Conservation (phyloP, 768 basidiomycete genomes). For the Kwoniella bestiolae region DNA sequence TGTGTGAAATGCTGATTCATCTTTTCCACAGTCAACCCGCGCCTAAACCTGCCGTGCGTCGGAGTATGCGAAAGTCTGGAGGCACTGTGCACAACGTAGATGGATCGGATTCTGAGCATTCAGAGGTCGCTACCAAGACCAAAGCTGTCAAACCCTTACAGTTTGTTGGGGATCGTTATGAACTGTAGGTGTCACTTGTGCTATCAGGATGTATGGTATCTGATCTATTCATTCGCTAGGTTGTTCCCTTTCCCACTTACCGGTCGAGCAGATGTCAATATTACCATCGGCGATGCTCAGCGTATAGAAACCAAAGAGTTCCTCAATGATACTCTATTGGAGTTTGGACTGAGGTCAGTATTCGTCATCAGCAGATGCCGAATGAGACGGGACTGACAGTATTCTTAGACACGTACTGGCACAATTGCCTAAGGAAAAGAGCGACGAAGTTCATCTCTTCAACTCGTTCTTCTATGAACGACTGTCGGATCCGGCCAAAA, state of each 20-base stretch:
- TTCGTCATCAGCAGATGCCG: not conserved
- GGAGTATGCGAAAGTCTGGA: not conserved
- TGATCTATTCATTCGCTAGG: slow-evolving; percentile 14
- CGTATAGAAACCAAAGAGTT: slow-evolving; percentile 80
- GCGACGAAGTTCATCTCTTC: slow-evolving; percentile 82
- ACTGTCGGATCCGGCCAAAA: slow-evolving; percentile 65
- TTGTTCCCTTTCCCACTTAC: slow-evolving; percentile 44
- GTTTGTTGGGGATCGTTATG: slow-evolving; percentile 27
- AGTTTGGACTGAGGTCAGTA: slow-evolving; percentile 88
- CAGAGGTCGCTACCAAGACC: not conserved
- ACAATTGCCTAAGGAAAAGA: slow-evolving; percentile 65
- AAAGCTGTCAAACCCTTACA: not conserved
- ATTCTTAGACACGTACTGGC: slow-evolving; percentile 23
- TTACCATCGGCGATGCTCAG: slow-evolving; percentile 76
- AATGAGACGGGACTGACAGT: too few relatives aligned
- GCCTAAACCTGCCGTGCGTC: not conserved
- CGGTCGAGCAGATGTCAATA: slow-evolving; percentile 62
- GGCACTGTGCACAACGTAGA: not conserved
- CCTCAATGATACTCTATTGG: slow-evolving; percentile 94
- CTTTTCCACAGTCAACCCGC: not conserved
- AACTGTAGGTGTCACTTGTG: slow-evolving; percentile 22
- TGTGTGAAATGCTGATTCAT: not conserved
- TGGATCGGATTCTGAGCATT: not conserved
- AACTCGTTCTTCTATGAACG: slow-evolving; percentile 99
- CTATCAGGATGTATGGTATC: not conserved